phyloP scores from a whole-genome alignment of 2,329 filamentous ascomycete species.

The Cladosporium phlei region DNA sequence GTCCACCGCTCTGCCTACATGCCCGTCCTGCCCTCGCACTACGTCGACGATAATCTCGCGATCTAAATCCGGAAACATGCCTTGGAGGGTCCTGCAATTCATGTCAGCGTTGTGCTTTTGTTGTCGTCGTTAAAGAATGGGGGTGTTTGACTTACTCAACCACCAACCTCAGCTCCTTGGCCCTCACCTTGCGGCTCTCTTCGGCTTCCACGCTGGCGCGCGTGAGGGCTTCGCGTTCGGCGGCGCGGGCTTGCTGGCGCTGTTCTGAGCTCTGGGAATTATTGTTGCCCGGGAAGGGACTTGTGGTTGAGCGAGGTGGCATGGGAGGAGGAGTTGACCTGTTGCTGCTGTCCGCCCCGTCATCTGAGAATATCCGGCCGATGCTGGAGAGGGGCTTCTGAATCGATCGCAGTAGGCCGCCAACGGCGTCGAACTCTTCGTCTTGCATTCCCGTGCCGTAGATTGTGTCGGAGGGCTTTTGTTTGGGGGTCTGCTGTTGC shows the following conservation, averaged over 20 bases:
- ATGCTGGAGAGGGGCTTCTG: constrained; percentile 88
- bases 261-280: constrained; percentile 19
- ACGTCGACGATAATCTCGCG: constrained; percentile 94
- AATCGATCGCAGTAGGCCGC: constrained; percentile 81
- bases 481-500: not conserved
- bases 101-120: not conserved
- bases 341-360: constrained; percentile 28
- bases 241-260: constrained; percentile 55
- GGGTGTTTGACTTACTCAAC: constrained; percentile 60
- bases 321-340: constrained; percentile 28
- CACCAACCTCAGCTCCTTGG: constrained; percentile 80
- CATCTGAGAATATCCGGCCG: constrained; percentile 87
- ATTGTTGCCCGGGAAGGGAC: not conserved
- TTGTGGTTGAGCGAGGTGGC: constrained; percentile 1
- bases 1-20: constrained; percentile 45
- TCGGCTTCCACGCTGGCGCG: constrained; percentile 88
- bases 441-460: constrained; percentile 18
- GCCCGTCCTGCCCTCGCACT: constrained; percentile 88
- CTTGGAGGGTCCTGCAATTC: constrained; percentile 65
- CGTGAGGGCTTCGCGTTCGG: constrained; percentile 81
- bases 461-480: constrained; percentile 6
- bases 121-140: not conserved
- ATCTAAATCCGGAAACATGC: constrained; percentile 96
- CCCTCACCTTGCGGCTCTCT: constrained; percentile 76
- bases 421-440: constrained; percentile 65